Evolutionary conservation across 2,329 filamentous ascomycete genomes (phyloP), one percentile per base, ranked within the genome.

Genomic region (Trichoderma sp.): DNA sequence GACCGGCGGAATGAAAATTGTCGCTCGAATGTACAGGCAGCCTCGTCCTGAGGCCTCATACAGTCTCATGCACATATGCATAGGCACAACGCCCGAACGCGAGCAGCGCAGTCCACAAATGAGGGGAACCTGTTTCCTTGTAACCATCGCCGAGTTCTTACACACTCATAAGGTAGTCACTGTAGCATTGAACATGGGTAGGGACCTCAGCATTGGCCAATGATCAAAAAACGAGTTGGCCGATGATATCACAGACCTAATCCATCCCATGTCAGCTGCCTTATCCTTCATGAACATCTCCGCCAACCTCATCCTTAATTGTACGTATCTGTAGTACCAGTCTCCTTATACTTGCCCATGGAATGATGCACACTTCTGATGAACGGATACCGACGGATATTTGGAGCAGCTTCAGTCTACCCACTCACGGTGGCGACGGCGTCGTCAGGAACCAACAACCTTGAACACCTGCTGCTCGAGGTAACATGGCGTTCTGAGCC

Each of bases 401-500:
- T 65, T 64, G 14, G 3, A 41, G 43, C n/a, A 14, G 14, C 24
- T 43, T 24, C 52, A 10, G 21, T 1, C 1, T 34, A 44, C 26
- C 54, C 62, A 59, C 39, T 44, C 64, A 56, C 56, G 41, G 7
- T 24, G 12, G 26, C 14, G 24, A 50, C 21, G 15, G 14, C 17
- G 19, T 41, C 45, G 21, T 34, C 39, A 30, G 30, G 48, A 48
- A 61, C 57, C 57, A 65, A 61, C 43, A 41, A 17, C 43, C 41
- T 43, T 60, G 48, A 12, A 44, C 47, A 19, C 45, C 28, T n/a
- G 17, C 5, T 61, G 44, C 50, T 65, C 15, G 15, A 56, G 50
- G 64, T 65, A 39, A 62, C 64, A 65, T 65, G 44, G 57, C 52
- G 64, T 62, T 57, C 44, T 54, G 57, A 47, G 55, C 64, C 51